Percentiles rank a stretch among this genome's conserved stretches.
These are phyloP conservation scores for Xylaria polymorpha DNA, from an alignment of 2,329 filamentous ascomycete genomes.

Conservation along the genomic window DNA sequence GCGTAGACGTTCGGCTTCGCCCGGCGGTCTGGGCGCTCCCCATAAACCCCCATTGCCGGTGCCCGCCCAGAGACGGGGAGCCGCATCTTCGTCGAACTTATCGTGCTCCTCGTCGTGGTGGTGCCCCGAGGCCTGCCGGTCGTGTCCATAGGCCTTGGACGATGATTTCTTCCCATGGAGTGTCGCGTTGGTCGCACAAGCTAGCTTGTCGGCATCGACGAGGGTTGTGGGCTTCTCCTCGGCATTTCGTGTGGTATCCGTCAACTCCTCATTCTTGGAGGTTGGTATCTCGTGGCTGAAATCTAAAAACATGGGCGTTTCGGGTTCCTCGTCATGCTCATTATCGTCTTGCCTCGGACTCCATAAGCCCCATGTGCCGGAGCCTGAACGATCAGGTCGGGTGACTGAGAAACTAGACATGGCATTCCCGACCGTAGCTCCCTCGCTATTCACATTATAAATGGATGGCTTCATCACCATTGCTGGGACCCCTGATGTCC, in stretches of 20 bases:
- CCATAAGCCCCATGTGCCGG: slow-evolving; percentile 52
- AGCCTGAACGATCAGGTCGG: slow-evolving; percentile 57
- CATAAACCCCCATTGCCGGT: slow-evolving; percentile 46
- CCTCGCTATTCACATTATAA: slow-evolving; percentile 48
- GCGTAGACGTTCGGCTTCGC: slow-evolving; percentile 47
- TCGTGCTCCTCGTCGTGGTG: slow-evolving; percentile 46
- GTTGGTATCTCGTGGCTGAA: slow-evolving; percentile 57
- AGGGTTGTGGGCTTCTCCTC: slow-evolving; percentile 13
- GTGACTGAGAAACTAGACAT: slow-evolving; percentile 43
- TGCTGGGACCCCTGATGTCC: slow-evolving; percentile 43
- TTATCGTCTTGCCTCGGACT: slow-evolving; percentile 53
- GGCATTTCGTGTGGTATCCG: slow-evolving; percentile 41
- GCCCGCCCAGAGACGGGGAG: slow-evolving; percentile 44
- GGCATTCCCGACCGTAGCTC: slow-evolving; percentile 55
- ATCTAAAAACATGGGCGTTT: slow-evolving; percentile 60
- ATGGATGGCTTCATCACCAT: slow-evolving; percentile 43
- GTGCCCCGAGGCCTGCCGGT: slow-evolving; percentile 19
- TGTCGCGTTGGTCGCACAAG: background rate
- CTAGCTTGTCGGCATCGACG: background rate
- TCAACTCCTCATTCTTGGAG: slow-evolving; percentile 39
- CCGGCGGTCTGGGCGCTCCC: slow-evolving; percentile 46
- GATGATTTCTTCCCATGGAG: background rate
- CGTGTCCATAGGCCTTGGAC: background rate
- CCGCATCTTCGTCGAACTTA: slow-evolving; percentile 41
- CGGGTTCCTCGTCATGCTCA: slow-evolving; percentile 43